Evolutionary conservation across 768 basidiomycete species (phyloP), one percentile per base, ranked within the genome.

Genomic region (Leccinum subgranulosum): DNA sequence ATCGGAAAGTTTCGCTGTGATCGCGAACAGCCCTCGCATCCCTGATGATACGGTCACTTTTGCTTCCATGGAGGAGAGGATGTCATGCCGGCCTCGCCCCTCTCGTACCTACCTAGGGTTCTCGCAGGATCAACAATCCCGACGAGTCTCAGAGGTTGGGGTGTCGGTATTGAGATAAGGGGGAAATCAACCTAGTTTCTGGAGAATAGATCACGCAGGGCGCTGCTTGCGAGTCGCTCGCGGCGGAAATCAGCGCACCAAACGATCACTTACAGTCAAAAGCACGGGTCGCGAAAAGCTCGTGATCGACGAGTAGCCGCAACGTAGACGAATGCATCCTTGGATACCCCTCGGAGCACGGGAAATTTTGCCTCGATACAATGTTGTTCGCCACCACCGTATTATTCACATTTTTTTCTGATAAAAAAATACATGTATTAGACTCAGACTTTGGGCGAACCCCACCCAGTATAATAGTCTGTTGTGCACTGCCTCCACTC

Each of bases 181-280:
- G 33, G 53, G 29, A 25, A 27, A 46, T 43, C 27, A 27, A n/a
- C 19, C 41, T 19, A 19, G 19, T 6, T 43, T 19, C 43, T 43
- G 39, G 54, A 28, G 49, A 39, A 53, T 55, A 50, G 46, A 63
- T 68, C 53, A 65, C 31, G 51, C 68, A 28, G 56, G 54, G 48
- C 25, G 54, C 11, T 53, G 47, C 17, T 54, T 47, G 7, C 55
- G 14, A 47, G 49, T 59, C 47, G 53, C 50, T 50, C 55, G 52
- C 45, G 56, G 50, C 46, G 55, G 10, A 43, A 43, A 53, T 28
- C 51, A 23, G 23, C 10, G 19, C 57, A 57, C 52, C 59, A 54
- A 51, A 43, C 41, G 41, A 43, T 43, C 19, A 19, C 41, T 43
- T 31, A 23, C 23, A 23, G 17, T 6, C 54, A 55, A 54, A 49